Conservation (phyloP, 176 grass and related monocot species). For the Leersia perrieri region DNA sequence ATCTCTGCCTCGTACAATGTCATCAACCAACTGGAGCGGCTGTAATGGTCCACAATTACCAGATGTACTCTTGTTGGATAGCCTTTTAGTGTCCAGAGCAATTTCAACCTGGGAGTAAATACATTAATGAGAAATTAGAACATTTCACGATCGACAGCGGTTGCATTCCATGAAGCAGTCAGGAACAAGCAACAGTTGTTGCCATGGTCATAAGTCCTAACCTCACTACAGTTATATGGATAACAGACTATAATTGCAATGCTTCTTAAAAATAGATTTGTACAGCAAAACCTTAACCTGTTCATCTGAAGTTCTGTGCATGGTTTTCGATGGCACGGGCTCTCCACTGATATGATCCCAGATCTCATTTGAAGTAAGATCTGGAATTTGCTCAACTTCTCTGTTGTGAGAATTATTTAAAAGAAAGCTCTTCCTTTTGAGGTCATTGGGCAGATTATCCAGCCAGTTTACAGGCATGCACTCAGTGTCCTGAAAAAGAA, state of each 20-base stretch:
- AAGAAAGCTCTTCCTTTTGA: constrained; percentile 31
- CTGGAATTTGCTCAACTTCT: constrained; percentile 20
- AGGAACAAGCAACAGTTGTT: no score
- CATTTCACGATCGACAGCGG: neutral
- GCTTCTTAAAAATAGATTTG: constrained; percentile 24
- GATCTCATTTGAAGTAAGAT: constrained; percentile 31
- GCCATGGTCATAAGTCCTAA: constrained; percentile 13
- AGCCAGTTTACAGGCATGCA: constrained; percentile 60
- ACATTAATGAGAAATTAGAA: constrained; percentile 27
- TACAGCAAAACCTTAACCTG: constrained; percentile 26
- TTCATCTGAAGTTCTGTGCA: constrained; percentile 16
- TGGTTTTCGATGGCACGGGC: constrained; percentile 1
- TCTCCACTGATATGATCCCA: constrained; percentile 17
- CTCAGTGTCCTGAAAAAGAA: constrained; percentile 62
- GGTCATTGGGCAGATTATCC: constrained; percentile 42
- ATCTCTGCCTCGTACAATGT: neutral
- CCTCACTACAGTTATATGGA: no score
- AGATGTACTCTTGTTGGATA: neutral
- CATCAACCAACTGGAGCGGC: neutral
- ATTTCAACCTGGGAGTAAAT: constrained; percentile 30
- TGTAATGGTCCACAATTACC: constrained; percentile 2
- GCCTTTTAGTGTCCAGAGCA: constrained; percentile 15
- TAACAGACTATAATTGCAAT: no score
- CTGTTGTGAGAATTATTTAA: constrained; percentile 15
- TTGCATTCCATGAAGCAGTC: constrained; percentile 1